Conservation (phyloP, 108 stramenopile species). For the Nitzschia sp. region DNA sequence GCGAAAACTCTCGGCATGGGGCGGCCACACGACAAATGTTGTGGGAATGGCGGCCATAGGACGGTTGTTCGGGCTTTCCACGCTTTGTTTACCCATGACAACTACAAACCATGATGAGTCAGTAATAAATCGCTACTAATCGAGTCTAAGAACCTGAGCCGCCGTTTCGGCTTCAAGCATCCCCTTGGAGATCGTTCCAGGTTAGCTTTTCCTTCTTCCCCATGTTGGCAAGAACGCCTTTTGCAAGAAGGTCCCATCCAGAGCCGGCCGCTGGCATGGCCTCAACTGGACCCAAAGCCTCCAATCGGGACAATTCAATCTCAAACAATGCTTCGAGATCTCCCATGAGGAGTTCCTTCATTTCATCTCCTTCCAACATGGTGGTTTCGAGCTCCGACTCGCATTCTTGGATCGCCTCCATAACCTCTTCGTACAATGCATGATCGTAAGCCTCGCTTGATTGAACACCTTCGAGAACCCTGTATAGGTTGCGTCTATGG, state of each 20-base stretch:
- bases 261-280: background rate
- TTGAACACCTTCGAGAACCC: background rate
- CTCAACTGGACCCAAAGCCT: background rate
- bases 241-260: background rate
- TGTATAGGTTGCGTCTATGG: constrained; percentile 7
- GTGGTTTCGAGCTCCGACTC: background rate
- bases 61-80: too few species aligned
- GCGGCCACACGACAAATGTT: too few species aligned
- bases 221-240: constrained; percentile 1
- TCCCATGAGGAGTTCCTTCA: background rate
- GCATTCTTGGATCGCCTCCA: constrained; percentile 2
- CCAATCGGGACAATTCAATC: background rate
- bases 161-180: too few species aligned
- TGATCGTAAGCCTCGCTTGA: background rate
- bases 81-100: too few species aligned
- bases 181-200: background rate
- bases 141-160: too few species aligned
- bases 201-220: background rate
- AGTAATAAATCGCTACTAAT: too few species aligned
- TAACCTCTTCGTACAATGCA: constrained; percentile 5
- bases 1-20: too few species aligned
- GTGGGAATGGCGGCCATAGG: too few species aligned
- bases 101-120: too few species aligned
- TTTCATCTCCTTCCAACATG: background rate
- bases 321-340: constrained; percentile 7